Evolutionary conservation across 306 rosid genomes (phyloP).

Genomic region (Fagus crenata): DNA sequence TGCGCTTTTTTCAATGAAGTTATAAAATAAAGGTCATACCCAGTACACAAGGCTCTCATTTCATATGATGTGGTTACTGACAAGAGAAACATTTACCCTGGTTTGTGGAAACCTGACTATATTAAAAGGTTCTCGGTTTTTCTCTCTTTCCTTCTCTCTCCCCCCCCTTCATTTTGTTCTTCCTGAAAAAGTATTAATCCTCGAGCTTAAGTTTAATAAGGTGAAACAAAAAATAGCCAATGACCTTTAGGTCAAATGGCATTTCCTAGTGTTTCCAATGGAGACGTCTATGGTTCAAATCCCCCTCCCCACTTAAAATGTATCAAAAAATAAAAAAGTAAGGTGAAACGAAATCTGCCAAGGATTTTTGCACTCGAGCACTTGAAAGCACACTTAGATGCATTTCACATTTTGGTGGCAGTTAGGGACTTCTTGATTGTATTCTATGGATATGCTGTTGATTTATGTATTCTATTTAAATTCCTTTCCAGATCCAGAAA

Average conservation of each 20-base stretch:
- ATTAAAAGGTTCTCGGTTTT: neutral
- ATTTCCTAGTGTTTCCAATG: too few relatives aligned
- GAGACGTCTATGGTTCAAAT: too few relatives aligned
- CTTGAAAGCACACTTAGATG: neutral
- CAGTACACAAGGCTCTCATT: too few relatives aligned
- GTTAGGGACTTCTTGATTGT: neutral
- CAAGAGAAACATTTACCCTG: neutral
- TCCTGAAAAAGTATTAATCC: neutral
- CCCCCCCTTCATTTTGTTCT: neutral
- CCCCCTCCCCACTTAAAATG: too few relatives aligned
- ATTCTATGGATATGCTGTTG: slow-evolving; percentile 16
- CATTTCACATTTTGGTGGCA: slow-evolving; percentile 20
- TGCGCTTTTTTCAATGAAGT: too few relatives aligned
- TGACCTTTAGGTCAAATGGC: too few relatives aligned
- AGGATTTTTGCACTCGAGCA: neutral
- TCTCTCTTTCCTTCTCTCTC: neutral
- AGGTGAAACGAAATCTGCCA: neutral
- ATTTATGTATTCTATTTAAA: slow-evolving; percentile 13
- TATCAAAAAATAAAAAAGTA: too few relatives aligned
- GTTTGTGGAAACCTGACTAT: neutral
- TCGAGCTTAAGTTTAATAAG: neutral
- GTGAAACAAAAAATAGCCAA: neutral
- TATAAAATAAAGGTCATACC: too few relatives aligned
- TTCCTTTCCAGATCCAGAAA: slow-evolving; percentile 74
- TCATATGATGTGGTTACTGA: too few relatives aligned